Evolutionary conservation across 2,329 filamentous ascomycete species (phyloP), one percentile per base, ranked within the genome.

Genomic region (Mycogone perniciosa): DNA sequence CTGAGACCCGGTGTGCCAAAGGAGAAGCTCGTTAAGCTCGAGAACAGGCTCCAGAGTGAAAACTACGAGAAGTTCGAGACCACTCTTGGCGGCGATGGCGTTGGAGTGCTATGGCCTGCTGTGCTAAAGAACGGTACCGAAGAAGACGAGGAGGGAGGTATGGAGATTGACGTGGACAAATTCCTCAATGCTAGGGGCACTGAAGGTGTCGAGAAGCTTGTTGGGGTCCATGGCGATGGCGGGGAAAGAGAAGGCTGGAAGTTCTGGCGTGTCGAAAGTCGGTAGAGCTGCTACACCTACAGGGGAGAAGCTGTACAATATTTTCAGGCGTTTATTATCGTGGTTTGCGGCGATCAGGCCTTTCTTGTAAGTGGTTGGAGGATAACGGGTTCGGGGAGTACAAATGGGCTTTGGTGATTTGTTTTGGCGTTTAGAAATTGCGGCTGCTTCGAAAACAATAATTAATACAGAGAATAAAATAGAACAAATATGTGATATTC

Each of bases 61-160:
- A 88, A 88, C 1, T 99, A 93, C 65, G 78, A 82, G 60, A 86
- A 85, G 60, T 97, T 95, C 62, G 82, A 91, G 67, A 93, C 90
- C 0, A 96, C 88, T 0, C 79, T 99, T 0, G 93, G 91, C 4
- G 91, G 92, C 37, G 89, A 96, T 61, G 93, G 93, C 9, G 89
- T 99, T 1, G 93, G 93, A 35, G 89, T 99, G 2, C 77, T 99
- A 4, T 96, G 88, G 83, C 93, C 93, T 1, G 93, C 93, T 0
- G 86, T 96, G 0, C 74, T 96, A 29, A 88, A 89, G 65, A 95
- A 95, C 54, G 88, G 86, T 5, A 82, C 80, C n/a, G 83, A 86
- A 35, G 85, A 89, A 61, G 86, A 89, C 57, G 76, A 81, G 0
- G 81, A 89, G 56, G 89, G 89, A 33, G 89, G 89, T 27, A 89